Percentiles rank a stretch among this genome's conserved stretches.
phyloP scores from a whole-genome alignment of 2,329 filamentous ascomycete species.

The Pestalotiopsis fici region DNA sequence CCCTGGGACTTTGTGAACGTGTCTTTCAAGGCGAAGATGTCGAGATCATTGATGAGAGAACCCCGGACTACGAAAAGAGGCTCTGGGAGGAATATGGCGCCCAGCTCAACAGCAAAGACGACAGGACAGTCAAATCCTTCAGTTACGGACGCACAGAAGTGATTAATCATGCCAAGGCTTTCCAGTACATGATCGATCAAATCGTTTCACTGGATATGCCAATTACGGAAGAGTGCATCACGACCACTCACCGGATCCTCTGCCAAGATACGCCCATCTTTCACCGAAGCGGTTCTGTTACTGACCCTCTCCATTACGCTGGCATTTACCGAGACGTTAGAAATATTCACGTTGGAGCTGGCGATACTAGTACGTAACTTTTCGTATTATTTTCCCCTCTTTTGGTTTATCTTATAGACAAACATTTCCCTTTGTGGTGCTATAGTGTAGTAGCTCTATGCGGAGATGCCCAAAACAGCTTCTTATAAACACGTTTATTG shows the following conservation, averaged over 20 bases:
- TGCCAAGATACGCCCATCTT: background rate
- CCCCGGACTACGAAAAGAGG: background rate
- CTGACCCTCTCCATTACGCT: constrained; percentile 21
- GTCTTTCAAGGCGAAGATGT: background rate
- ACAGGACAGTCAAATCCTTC: background rate
- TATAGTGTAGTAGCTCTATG: too few species aligned
- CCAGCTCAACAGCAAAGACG: background rate
- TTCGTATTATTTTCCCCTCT: too few species aligned
- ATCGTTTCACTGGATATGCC: constrained; percentile 1
- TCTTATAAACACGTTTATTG: too few species aligned
- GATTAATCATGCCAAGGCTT: constrained; percentile 10
- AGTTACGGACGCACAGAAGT: constrained; percentile 1
- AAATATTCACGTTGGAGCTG: constrained; percentile 20
- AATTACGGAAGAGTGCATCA: constrained; percentile 9
- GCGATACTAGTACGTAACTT: constrained; percentile 14
- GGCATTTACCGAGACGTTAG: constrained; percentile 18
- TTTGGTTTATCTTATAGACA: too few species aligned
- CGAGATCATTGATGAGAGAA: background rate
- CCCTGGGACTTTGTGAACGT: background rate
- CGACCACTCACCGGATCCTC: constrained; percentile 8
- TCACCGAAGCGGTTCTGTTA: background rate
- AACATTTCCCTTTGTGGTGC: too few species aligned
- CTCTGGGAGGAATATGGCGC: background rate
- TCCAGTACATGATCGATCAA: constrained; percentile 9
- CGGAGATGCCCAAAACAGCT: too few species aligned